Conservation (phyloP, 805 yeast species). For the Nakazawaea peltata region DNA sequence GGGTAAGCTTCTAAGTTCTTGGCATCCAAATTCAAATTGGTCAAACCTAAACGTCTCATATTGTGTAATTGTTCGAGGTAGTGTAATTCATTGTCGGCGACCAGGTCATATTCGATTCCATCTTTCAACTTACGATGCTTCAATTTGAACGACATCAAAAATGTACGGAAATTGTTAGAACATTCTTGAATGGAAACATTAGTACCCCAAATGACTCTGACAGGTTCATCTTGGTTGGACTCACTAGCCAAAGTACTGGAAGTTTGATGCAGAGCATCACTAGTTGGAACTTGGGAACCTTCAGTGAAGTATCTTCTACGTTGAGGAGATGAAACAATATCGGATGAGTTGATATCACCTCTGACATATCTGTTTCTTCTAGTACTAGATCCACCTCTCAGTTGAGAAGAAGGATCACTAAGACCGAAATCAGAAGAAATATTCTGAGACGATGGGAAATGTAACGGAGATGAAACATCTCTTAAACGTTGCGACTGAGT, state of each 20-base stretch:
- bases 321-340: constrained; percentile 59
- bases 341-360: constrained; percentile 73
- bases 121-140: constrained; percentile 57
- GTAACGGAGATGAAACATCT: constrained; percentile 40
- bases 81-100: constrained; percentile 62
- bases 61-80: constrained; percentile 67
- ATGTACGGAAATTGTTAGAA: constrained; percentile 69
- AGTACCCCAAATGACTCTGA: constrained; percentile 97
- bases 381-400: constrained; percentile 20
- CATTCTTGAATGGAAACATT: constrained; percentile 90
- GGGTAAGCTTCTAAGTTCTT: constrained; percentile 70
- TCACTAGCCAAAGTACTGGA: constrained; percentile 18
- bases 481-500: constrained; percentile 18
- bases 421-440: constrained; percentile 14
- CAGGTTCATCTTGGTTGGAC: constrained; percentile 54
- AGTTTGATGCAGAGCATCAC: constrained; percentile 10
- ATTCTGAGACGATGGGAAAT: constrained; percentile 32
- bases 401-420: constrained; percentile 25
- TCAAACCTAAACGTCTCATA: constrained; percentile 71
- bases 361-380: constrained; percentile 44
- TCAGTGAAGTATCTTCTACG: constrained; percentile 54
- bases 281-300: constrained; percentile 22
- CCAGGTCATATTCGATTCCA: constrained; percentile 27
- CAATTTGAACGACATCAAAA: constrained; percentile 75
- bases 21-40: constrained; percentile 81